Evolutionary conservation across 805 yeast genomes (phyloP).

Genomic region (Debaryomyces tyrocola): DNA sequence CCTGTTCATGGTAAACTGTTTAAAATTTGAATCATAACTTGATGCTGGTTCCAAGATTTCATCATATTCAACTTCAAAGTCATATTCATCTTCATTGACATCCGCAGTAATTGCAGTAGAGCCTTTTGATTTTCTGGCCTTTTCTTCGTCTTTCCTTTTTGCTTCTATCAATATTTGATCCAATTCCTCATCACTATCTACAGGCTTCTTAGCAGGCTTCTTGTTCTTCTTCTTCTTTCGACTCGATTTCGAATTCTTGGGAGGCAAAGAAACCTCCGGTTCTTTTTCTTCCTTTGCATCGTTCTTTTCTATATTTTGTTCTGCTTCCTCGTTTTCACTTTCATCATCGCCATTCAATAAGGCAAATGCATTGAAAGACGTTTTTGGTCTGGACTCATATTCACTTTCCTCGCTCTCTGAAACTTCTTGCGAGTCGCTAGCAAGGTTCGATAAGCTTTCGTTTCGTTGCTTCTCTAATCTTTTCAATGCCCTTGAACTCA

Average conservation of each 20-base stretch:
- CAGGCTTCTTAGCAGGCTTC: slow-evolving; percentile 11
- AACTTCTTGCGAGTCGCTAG: not conserved
- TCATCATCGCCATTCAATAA: slow-evolving; percentile 35
- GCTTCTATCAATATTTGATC: slow-evolving; percentile 53
- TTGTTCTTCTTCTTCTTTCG: slow-evolving; percentile 22
- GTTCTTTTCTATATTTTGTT: not conserved
- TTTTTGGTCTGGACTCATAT: slow-evolving; percentile 14
- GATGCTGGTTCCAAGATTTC: slow-evolving; percentile 23
- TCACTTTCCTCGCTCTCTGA: slow-evolving; percentile 13
- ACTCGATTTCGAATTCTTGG: slow-evolving; percentile 14
- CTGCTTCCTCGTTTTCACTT: slow-evolving; percentile 18
- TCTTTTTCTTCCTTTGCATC: not conserved
- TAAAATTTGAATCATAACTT: slow-evolving; percentile 45
- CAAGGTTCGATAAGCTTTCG: slow-evolving; percentile 8
- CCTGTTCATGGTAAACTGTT: slow-evolving; percentile 47
- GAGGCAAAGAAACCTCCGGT: not conserved
- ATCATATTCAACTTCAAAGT: slow-evolving; percentile 26
- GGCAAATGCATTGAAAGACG: slow-evolving; percentile 46
- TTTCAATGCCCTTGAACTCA: slow-evolving; percentile 54
- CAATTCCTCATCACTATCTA: slow-evolving; percentile 56
- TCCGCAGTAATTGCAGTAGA: not conserved
- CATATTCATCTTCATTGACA: slow-evolving; percentile 19
- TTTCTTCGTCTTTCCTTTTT: slow-evolving; percentile 21
- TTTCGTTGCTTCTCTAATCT: slow-evolving; percentile 36
- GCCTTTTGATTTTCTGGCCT: not conserved